Conservation (phyloP, 176 grass and related monocot species). For the Ampelocalamus luodianensis region DNA sequence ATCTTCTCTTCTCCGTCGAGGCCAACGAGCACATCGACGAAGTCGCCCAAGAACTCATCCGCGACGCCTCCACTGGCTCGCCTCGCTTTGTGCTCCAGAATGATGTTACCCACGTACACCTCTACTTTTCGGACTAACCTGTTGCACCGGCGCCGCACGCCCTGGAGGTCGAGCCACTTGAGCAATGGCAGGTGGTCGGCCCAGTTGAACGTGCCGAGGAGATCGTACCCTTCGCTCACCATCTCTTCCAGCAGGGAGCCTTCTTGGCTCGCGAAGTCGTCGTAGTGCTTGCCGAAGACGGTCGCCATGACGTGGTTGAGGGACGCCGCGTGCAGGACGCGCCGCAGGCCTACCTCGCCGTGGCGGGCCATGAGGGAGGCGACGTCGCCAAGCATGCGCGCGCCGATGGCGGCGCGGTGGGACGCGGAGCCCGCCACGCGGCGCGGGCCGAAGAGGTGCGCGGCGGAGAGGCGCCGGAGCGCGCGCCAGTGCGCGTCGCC, state of each 20-base stretch:
- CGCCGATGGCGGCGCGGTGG: conserved; percentile 43
- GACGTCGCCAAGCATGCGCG: conserved; percentile 49
- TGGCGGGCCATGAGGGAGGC: conserved; percentile 36
- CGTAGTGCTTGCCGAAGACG: conserved; percentile 72
- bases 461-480: conserved; percentile 57
- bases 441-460: conserved; percentile 67
- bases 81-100: conserved; percentile 56
- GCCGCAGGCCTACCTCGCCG: conserved; percentile 46
- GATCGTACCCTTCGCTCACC: conserved; percentile 75
- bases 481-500: conserved; percentile 68
- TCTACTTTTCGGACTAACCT: conserved; percentile 63
- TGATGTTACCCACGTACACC: conserved; percentile 54
- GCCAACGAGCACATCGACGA: conserved; percentile 70
- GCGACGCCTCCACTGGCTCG: background rate
- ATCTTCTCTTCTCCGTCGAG: conserved; percentile 70
- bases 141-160: conserved; percentile 65
- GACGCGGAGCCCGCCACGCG: conserved; percentile 34
- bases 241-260: conserved; percentile 60
- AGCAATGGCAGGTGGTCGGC: conserved; percentile 78
- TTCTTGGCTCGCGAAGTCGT: conserved; percentile 43
- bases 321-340: conserved; percentile 58
- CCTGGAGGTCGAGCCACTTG: conserved; percentile 64
- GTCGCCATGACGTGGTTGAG: conserved; percentile 63
- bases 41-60: conserved; percentile 40
- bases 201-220: conserved; percentile 77